These are phyloP conservation scores for Aspergillus transmontanensis DNA, from an alignment of 2,329 filamentous ascomycete genomes.

Conservation along the genomic window DNA sequence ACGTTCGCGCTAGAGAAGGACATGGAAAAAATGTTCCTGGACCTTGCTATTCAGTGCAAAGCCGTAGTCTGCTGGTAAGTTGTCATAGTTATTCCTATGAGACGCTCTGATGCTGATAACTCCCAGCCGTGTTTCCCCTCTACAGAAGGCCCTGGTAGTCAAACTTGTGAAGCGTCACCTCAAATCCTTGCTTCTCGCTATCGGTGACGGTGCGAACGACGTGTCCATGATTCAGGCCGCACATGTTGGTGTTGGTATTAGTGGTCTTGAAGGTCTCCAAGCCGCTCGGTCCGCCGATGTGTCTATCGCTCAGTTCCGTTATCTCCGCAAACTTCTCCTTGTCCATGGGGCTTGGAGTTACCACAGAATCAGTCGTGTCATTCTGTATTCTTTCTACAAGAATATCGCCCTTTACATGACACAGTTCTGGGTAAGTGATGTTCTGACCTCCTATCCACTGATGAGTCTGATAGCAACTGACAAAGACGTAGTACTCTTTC, in stretches of 20 bases:
- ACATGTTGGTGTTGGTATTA: slow-evolving; percentile 96
- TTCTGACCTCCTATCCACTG: background rate
- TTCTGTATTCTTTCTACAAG: slow-evolving; percentile 99
- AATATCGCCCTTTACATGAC: slow-evolving; percentile 99
- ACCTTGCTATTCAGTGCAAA: slow-evolving; percentile 93
- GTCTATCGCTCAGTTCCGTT: slow-evolving; percentile 93
- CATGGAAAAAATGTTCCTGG: slow-evolving; percentile 88
- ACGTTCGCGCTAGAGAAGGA: slow-evolving; percentile 93
- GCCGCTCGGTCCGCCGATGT: slow-evolving; percentile 95
- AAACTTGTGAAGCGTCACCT: slow-evolving; percentile 96
- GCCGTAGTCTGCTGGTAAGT: slow-evolving; percentile 87
- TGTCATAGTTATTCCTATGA: background rate
- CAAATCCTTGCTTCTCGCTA: slow-evolving; percentile 88
- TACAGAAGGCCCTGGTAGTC: slow-evolving; percentile 96
- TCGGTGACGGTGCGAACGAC: slow-evolving; percentile 96
- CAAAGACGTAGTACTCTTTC: slow-evolving; percentile 75
- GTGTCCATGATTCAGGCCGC: slow-evolving; percentile 99
- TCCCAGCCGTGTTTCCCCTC: slow-evolving; percentile 82
- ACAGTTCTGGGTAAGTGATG: slow-evolving; percentile 84
- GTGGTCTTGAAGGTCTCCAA: slow-evolving; percentile 93
- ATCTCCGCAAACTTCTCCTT: slow-evolving; percentile 86
- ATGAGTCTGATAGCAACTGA: slow-evolving; percentile 13
- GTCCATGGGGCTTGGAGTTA: slow-evolving; percentile 98
- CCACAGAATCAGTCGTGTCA: slow-evolving; percentile 93
- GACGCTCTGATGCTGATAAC: slow-evolving; percentile 11